Evolutionary conservation across 2,329 filamentous ascomycete genomes (phyloP).

Genomic region (Sporothrix sp.): DNA sequence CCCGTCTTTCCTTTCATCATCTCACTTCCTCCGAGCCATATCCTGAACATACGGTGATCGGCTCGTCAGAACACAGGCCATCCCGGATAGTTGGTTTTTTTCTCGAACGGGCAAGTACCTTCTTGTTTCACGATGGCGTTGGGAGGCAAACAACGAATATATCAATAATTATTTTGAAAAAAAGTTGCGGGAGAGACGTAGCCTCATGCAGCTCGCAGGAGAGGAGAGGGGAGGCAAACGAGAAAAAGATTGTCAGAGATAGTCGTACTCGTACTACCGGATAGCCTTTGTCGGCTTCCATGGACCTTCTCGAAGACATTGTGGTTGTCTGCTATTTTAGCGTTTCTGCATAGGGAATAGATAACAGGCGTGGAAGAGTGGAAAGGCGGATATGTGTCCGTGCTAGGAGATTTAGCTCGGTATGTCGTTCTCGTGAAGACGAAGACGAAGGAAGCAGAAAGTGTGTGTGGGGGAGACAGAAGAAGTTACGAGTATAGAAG

Average conservation of each 20-base stretch:
- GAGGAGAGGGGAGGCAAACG: neutral
- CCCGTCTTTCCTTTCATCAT: neutral
- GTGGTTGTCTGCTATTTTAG: neutral
- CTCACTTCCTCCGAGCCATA: neutral
- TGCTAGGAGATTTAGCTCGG: neutral
- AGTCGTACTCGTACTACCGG: no score
- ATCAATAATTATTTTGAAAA: no score
- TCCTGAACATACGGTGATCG: no score
- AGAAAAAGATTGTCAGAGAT: neutral
- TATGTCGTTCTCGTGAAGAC: neutral
- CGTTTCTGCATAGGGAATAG: neutral
- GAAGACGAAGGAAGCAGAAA: neutral
- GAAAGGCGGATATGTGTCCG: neutral
- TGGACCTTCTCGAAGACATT: conserved; percentile 15
- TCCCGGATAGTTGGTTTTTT: neutral
- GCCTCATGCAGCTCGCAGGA: no score
- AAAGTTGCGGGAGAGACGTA: no score
- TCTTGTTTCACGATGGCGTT: conserved; percentile 1
- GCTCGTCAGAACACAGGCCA: no score
- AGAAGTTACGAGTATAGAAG: neutral
- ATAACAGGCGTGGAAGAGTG: neutral
- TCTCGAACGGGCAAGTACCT: no score
- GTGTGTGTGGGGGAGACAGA: neutral
- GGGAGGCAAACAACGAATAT: no score
- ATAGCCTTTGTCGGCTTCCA: no score